Percentiles rank a stretch among this genome's conserved stretches.
phyloP scores from a whole-genome alignment of 2,329 filamentous ascomycete species.

The Pochonia chlamydosporia region DNA sequence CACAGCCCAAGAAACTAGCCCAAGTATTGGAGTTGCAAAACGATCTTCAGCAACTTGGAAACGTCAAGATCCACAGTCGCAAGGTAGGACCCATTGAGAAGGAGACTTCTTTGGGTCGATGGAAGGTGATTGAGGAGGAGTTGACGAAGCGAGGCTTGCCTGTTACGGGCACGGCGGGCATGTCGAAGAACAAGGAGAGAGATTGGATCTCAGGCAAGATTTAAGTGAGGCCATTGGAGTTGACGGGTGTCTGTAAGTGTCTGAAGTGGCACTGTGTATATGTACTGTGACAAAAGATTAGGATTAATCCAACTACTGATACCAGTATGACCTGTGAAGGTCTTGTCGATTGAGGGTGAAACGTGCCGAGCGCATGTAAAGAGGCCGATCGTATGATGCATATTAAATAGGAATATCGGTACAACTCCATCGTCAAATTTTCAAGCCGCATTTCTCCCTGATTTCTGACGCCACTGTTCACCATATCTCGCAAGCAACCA shows the following conservation, averaged over 20 bases:
- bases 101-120: constrained; percentile 66
- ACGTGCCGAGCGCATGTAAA: too few relatives aligned
- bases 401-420: too few relatives aligned
- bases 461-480: too few relatives aligned
- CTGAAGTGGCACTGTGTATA: constrained; percentile 1
- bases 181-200: constrained; percentile 36
- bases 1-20: constrained; percentile 57
- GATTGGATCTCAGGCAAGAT: constrained; percentile 35
- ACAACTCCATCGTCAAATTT: too few relatives aligned
- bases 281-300: constrained; percentile 3
- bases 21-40: constrained; percentile 47
- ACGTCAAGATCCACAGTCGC: constrained; percentile 61
- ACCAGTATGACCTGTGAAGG: too few relatives aligned
- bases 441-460: too few relatives aligned
- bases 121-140: constrained; percentile 74
- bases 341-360: too few relatives aligned
- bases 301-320: neutral
- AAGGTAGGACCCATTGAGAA: constrained; percentile 66
- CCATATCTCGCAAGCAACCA: too few relatives aligned
- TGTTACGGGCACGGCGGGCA: constrained; percentile 39
- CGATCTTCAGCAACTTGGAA: constrained; percentile 49
- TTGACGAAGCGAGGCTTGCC: constrained; percentile 57
- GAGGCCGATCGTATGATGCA: too few relatives aligned
- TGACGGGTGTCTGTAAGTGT: neutral
- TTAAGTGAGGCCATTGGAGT: constrained; percentile 10